Base-by-base conservation (phyloP, 2,329 filamentous ascomycete genomes). In the Claviceps fusiformis region DNA sequence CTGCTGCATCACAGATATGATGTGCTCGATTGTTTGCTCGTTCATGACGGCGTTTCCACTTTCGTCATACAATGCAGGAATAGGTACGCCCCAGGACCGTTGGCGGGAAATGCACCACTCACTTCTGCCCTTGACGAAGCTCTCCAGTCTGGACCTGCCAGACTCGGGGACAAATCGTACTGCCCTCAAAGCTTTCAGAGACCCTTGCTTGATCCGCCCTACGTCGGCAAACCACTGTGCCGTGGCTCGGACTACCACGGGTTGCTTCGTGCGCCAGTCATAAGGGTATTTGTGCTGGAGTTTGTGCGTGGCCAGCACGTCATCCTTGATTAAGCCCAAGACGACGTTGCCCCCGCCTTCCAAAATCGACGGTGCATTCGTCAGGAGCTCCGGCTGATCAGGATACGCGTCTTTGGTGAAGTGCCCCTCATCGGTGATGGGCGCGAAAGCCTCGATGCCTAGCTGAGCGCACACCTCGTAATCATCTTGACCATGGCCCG, bases 51-150 rank as follows among this genome's bases (percentile, higher is more conserved):
- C 87, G 54, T 87, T 79, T 5, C 86, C 86, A 3, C 77, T 78
- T 13, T 80, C 76, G 60, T 87, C 80, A 66, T 95, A 96, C 0
- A 98, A 72, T 0, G 89, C 90, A 15, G 93, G 93, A 55, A 98
- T 98, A 0, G 93, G 93, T 5, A 98, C 89, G 61, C 93, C 93
- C 93, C 93, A 98, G 13, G 89, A 86, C 52, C 93, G 83, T 70
- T 98, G 93, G 49, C 93, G 83, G 5, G 93, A 98, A 62, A 98
- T 96, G 67, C 93, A 98, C 93, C 93, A 98, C 68, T 98, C 92
- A 63, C 82, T 95, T 52, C 93, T 82, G 27, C 88, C 87, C 63
- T 85, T 84, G 35, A 98, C 77, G 64, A 97, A 98, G 66, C 87
- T 89, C 64, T 89, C 82, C 5, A 98, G 76, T 33, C 93, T 80